phyloP scores from a whole-genome alignment of 768 basidiomycete species.

The Tricholoma flavovirens region DNA sequence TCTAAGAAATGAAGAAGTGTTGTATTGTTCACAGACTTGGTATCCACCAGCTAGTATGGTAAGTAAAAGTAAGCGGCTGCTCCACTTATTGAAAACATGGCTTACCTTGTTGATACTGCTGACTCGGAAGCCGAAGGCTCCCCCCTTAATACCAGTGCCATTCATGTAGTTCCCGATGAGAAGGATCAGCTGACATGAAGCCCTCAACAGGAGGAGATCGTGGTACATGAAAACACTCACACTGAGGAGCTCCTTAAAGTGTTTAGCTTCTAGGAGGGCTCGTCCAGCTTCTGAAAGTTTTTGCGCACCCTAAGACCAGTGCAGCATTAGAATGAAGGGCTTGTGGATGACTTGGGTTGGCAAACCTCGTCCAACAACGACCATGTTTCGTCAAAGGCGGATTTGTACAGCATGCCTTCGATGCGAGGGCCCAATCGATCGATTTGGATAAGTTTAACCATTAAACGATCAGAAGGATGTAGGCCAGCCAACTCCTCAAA shows the following conservation, averaged over 20 bases:
- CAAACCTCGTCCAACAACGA: conserved; percentile 74
- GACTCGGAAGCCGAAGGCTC: conserved; percentile 94
- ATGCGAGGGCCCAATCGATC: conserved; percentile 83
- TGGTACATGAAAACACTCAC: conserved; percentile 34
- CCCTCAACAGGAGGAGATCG: not conserved
- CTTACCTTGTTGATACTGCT: conserved; percentile 94
- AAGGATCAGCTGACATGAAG: conserved; percentile 64
- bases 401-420: conserved; percentile 93
- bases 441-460: conserved; percentile 96
- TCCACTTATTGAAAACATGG: not conserved
- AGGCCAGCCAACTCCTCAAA: conserved; percentile 80
- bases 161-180: conserved; percentile 99
- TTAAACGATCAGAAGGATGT: conserved; percentile 93
- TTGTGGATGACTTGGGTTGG: conserved; percentile 2
- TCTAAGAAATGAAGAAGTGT: conserved; percentile 95
- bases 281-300: conserved; percentile 80
- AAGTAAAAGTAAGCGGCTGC: not conserved
- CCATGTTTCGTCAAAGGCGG: conserved; percentile 83
- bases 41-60: conserved; percentile 77
- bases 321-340: conserved; percentile 2
- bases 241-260: conserved; percentile 86
- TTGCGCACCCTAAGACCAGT: conserved; percentile 55
- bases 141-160: conserved; percentile 91
- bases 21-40: conserved; percentile 91
- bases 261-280: conserved; percentile 71